Conservation (phyloP, 1,139 yeast genomes). For the Candida sojae region DNA sequence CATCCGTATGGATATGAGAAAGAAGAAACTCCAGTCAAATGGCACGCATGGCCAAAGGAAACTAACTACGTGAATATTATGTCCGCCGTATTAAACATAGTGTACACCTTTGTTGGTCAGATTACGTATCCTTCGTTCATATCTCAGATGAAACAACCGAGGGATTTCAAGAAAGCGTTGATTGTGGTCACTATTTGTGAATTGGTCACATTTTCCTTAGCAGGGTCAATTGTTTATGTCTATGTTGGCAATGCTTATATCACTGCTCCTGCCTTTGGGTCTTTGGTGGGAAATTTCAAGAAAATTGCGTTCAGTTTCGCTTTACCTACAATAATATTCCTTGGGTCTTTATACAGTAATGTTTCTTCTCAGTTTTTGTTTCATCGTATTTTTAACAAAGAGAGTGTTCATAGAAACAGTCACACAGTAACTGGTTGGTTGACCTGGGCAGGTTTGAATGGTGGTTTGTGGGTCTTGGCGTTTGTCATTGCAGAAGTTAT, state of each 20-base stretch:
- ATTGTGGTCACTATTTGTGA: slow-evolving; percentile 53
- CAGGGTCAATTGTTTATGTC: slow-evolving; percentile 58
- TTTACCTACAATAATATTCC: slow-evolving; percentile 57
- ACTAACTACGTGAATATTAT: slow-evolving; percentile 55
- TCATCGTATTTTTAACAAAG: slow-evolving; percentile 41
- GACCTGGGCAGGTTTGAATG: slow-evolving; percentile 48
- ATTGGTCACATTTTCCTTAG: slow-evolving; percentile 49
- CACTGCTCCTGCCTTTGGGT: slow-evolving; percentile 62
- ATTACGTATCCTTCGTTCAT: slow-evolving; percentile 64
- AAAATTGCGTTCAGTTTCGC: slow-evolving; percentile 62
- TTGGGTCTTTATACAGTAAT: slow-evolving; percentile 57
- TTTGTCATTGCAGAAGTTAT: slow-evolving; percentile 63
- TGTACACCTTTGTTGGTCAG: slow-evolving; percentile 65
- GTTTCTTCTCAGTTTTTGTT: slow-evolving; percentile 56
- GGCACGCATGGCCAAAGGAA: slow-evolving; percentile 53
- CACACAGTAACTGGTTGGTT: slow-evolving; percentile 57
- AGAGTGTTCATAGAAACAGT: slow-evolving; percentile 44
- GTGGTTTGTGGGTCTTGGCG: slow-evolving; percentile 52
- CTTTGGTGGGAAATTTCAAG: slow-evolving; percentile 46
- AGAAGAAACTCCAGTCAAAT: slow-evolving; percentile 36
- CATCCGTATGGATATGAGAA: slow-evolving; percentile 47
- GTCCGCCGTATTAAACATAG: slow-evolving; percentile 60
- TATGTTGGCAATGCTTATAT: slow-evolving; percentile 58
- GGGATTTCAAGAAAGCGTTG: slow-evolving; percentile 58
- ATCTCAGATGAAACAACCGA: slow-evolving; percentile 59